Percentiles rank a stretch among this genome's conserved stretches.
phyloP scores from a whole-genome alignment of 495 filamentous ascomycete genomes.

The Platismatia glauca region DNA sequence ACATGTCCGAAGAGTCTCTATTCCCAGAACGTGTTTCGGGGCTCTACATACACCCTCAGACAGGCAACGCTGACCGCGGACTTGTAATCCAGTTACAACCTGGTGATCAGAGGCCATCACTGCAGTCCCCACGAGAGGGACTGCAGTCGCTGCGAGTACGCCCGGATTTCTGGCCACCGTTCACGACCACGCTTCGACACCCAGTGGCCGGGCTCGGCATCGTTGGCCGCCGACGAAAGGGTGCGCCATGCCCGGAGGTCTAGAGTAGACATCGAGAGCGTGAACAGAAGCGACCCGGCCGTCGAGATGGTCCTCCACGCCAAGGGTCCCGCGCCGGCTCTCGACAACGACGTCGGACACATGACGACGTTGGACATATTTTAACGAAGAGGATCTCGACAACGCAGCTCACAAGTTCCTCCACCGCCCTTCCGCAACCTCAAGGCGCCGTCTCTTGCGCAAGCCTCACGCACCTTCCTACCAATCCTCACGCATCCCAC shows the following conservation, averaged over 20 bases:
- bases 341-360: not conserved
- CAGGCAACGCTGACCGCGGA: no score
- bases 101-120: not conserved
- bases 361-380: not conserved
- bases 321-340: not conserved
- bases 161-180: not conserved
- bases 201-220: not conserved
- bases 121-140: not conserved
- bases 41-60: no score
- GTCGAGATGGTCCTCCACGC: not conserved
- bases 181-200: not conserved
- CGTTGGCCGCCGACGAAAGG: not conserved
- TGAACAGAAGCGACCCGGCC: not conserved
- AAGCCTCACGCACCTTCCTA: not conserved
- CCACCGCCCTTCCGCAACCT: not conserved
- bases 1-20: no score
- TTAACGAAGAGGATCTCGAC: no score
- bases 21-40: no score
- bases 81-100: no score
- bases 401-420: not conserved
- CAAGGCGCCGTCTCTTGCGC: not conserved
- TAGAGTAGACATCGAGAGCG: not conserved
- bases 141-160: slow-evolving; percentile 3
- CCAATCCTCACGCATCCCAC: not conserved
- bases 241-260: not conserved